Evolutionary conservation across 164 flowering plant genomes (phyloP).

Genomic region (Dillenia turbinata): DNA sequence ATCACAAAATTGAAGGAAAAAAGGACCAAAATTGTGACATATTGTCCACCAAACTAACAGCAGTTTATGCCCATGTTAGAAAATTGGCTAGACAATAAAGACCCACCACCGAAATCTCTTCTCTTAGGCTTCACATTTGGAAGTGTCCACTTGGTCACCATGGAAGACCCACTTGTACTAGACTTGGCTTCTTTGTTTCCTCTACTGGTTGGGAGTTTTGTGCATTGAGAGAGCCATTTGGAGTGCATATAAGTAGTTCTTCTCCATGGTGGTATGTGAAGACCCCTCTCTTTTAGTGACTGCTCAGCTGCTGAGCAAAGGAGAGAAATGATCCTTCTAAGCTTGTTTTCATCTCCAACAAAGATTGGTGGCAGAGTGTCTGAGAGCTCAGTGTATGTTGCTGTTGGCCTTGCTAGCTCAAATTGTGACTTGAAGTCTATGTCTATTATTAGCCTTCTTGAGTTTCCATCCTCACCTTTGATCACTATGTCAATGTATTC

Average conservation of each 20-base stretch:
- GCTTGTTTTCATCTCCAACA: constrained; percentile 47
- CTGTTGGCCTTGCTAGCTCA: constrained; percentile 63
- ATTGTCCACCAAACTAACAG: constrained; percentile 10
- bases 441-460: constrained; percentile 49
- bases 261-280: constrained; percentile 71
- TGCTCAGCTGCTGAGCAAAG: constrained; percentile 46
- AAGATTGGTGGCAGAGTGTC: constrained; percentile 40
- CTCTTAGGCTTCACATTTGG: constrained; percentile 28
- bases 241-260: constrained; percentile 43
- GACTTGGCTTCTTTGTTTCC: constrained; percentile 7
- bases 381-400: constrained; percentile 32
- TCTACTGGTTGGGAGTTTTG: constrained; percentile 6
- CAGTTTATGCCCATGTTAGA: constrained; percentile 37
- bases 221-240: constrained; percentile 43
- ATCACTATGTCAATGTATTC: constrained; percentile 49
- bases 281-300: constrained; percentile 45
- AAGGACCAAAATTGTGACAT: background rate
- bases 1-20: background rate
- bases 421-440: constrained; percentile 62
- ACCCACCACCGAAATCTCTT: constrained; percentile 25
- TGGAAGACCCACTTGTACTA: constrained; percentile 6
- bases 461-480: constrained; percentile 9
- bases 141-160: constrained; percentile 25
- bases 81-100: constrained; percentile 38
- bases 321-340: constrained; percentile 32